Evolutionary conservation across 495 filamentous ascomycete genomes (phyloP), one percentile per base, ranked within the genome.

Genomic region (Geoglossum glabrum): DNA sequence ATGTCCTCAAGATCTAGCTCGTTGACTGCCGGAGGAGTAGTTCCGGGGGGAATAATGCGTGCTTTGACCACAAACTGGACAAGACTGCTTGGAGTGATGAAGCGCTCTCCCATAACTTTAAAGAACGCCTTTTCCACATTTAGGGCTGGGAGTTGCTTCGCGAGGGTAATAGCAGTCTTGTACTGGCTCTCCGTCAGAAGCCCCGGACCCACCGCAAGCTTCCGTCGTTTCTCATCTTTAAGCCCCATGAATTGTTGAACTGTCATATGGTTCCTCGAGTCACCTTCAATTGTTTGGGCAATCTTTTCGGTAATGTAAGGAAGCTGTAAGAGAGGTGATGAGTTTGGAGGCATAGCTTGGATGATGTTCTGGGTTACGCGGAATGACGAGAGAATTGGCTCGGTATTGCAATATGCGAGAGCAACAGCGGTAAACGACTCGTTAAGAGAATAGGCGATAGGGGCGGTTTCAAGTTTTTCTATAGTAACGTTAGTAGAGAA

Each of bases 101-200:
- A 86, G 59, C 82, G 85, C 71, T 98, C 92, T 59, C 92, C 92
- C 62, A 86, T 83, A 54, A 98, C 92, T 74, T 98, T 98, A 79
- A 98, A 98, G 72, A 93, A 98, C 1, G 87, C 86, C 72, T 88
- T 90, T 67, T 88, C 87, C n/a, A 97, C 78, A 58, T 84, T 76
- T 50, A 97, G 72, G 47, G 77, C 74, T 0, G 92, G 92, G 13
- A 98, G 72, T 68, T 94, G 86, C 62, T 79, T 78, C 26, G 87
- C 89, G 45, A 95, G 81, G 46, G 69, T 65, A 55, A 94, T 71
- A 30, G 84, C 87, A 26, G 79, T 77, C 36, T 78, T 71, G 69
- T 95, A 95, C 66, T 95, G 81, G 54, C 77, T 68, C 55, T 86
- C 82, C 8, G 77, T 81, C 47, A 95, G 70, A 34, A 93, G 79